Conservation (phyloP, 371 early-diverging fungal species). For the Rozella allomycis region DNA sequence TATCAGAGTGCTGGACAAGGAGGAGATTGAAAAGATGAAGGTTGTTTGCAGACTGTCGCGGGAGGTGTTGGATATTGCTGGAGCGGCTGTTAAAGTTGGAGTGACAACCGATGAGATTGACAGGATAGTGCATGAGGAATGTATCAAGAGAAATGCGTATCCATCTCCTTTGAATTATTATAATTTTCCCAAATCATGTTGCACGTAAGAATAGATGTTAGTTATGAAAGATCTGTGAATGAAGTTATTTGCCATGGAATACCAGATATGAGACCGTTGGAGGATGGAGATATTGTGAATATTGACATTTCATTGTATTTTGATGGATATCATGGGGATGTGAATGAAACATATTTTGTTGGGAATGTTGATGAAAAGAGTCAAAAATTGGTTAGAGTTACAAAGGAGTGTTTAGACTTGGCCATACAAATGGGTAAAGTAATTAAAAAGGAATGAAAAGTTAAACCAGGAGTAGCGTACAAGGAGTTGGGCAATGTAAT, state of each 20-base stretch:
- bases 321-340: constrained; percentile 75
- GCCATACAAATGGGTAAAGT: constrained; percentile 58
- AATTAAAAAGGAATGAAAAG: constrained; percentile 10
- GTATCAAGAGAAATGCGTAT: constrained; percentile 59
- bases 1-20: constrained; percentile 34
- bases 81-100: constrained; percentile 51
- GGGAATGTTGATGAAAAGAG: constrained; percentile 62
- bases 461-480: constrained; percentile 73
- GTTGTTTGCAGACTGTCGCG: constrained; percentile 57
- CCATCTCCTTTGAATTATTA: constrained; percentile 88
- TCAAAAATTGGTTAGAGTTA: constrained; percentile 39
- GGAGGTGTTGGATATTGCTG: constrained; percentile 62
- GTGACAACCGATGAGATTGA: constrained; percentile 83
- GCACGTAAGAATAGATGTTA: no score
- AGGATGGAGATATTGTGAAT: constrained; percentile 80
- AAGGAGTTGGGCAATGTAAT: constrained; percentile 76
- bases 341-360: constrained; percentile 62
- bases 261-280: constrained; percentile 59
- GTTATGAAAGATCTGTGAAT: constrained; percentile 45
- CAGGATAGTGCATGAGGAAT: constrained; percentile 59
- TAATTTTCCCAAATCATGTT: constrained; percentile 71
- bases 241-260: constrained; percentile 73
- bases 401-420: constrained; percentile 57
- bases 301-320: constrained; percentile 69
- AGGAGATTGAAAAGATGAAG: constrained; percentile 57